phyloP scores from a whole-genome alignment of 73 alveolate species.

The Tetrahymena borealis region DNA sequence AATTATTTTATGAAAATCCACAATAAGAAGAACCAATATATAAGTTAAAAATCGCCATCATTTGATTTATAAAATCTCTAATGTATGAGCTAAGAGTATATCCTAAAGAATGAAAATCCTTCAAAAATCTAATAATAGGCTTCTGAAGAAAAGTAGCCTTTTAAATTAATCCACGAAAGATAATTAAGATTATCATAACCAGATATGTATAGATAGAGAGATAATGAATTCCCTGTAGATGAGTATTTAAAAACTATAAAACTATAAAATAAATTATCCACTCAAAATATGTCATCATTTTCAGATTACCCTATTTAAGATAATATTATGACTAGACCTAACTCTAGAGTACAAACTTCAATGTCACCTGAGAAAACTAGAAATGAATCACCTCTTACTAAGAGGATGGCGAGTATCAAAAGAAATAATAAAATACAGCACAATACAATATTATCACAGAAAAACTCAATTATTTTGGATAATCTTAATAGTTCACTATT shows the following conservation, averaged over 20 bases:
- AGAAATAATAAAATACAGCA: background rate
- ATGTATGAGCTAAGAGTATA: background rate
- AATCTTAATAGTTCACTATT: background rate
- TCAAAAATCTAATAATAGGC: background rate
- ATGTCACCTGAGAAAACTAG: background rate
- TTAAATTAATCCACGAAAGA: background rate
- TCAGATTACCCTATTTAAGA: no score
- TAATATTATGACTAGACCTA: no score
- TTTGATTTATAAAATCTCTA: background rate
- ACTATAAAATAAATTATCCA: background rate
- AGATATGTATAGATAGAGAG: background rate
- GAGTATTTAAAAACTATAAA: background rate
- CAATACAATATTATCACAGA: background rate
- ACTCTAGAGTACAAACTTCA: background rate
- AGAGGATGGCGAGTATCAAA: background rate
- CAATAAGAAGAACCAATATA: background rate
- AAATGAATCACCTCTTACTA: background rate
- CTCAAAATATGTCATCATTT: no score
- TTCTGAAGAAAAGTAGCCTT: background rate
- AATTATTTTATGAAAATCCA: background rate
- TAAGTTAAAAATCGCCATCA: background rate
- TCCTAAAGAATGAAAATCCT: background rate
- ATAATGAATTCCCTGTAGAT: background rate
- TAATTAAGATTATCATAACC: background rate
- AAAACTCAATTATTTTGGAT: background rate